phyloP scores from a whole-genome alignment of 176 grass and related monocot species.

The Puccinellia tenuiflora region DNA sequence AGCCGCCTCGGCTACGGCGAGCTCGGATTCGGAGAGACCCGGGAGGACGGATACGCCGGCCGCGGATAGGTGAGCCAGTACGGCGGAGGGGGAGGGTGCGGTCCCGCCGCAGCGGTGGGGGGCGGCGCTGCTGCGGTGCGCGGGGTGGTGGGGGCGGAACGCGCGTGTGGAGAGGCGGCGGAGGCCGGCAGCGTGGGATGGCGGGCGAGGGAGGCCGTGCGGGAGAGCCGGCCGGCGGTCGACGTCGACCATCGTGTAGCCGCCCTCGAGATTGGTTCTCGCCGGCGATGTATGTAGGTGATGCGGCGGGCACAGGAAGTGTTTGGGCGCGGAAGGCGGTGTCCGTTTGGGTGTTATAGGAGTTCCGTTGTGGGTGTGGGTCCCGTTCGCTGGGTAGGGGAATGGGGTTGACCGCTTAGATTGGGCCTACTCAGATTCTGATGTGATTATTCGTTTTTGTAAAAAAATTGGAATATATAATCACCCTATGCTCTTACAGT shows the following conservation, averaged over 20 bases:
- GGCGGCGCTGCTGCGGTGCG: conserved; percentile 2
- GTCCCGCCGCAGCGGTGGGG: conserved; percentile 1
- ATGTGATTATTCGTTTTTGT: not conserved
- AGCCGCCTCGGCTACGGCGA: conserved; percentile 47
- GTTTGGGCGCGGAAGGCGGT: not conserved
- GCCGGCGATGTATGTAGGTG: not conserved
- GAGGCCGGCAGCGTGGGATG: conserved; percentile 43
- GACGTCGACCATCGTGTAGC: conserved; percentile 48
- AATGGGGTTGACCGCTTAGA: not conserved
- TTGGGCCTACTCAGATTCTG: not conserved
- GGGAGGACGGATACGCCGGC: conserved; percentile 39
- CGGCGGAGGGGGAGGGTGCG: conserved; percentile 28
- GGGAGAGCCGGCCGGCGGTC: conserved; percentile 21
- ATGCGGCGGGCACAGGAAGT: not conserved
- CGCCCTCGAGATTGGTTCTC: not conserved
- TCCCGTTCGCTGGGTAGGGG: not conserved
- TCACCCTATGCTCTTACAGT: no score
- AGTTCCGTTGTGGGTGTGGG: not conserved
- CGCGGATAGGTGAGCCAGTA: conserved; percentile 50
- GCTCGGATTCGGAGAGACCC: conserved; percentile 54
- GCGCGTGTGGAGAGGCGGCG: conserved; percentile 71
- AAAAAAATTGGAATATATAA: not conserved
- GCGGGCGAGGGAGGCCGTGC: conserved; percentile 36
- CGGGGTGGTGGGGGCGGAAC: conserved; percentile 37
- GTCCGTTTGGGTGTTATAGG: not conserved